These are phyloP conservation scores for Juncus effusus DNA, from an alignment of 176 grass and related monocot species.

Conservation along the genomic window DNA sequence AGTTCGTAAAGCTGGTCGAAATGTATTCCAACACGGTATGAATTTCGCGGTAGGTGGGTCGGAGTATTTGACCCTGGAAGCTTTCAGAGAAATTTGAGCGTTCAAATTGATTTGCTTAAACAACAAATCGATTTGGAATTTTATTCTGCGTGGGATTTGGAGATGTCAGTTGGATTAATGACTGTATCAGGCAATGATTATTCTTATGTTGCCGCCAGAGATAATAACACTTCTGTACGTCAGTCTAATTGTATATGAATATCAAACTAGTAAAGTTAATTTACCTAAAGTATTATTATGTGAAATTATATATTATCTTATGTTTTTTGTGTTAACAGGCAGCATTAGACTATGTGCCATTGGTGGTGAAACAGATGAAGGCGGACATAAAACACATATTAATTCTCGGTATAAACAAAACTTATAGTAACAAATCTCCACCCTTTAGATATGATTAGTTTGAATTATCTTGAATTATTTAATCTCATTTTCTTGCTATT, in stretches of 20 bases:
- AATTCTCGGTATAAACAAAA: constrained; percentile 44
- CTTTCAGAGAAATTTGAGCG: constrained; percentile 62
- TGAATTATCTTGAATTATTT: no score
- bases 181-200: constrained; percentile 84
- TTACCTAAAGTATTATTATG: no score
- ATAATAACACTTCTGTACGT: constrained; percentile 47
- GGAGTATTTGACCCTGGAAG: constrained; percentile 63
- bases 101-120: constrained; percentile 65
- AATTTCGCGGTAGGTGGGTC: constrained; percentile 70
- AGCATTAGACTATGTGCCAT: constrained; percentile 43
- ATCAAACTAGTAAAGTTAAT: no score
- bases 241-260: no score
- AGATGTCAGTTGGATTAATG: constrained; percentile 29
- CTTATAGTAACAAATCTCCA: constrained; percentile 73
- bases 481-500: no score
- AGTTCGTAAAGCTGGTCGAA: constrained; percentile 18
- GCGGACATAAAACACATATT: constrained; percentile 49
- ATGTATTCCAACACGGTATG: constrained; percentile 42
- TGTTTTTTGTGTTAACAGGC: constrained; percentile 33
- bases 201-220: constrained; percentile 31
- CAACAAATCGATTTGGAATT: constrained; percentile 12
- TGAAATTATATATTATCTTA: not conserved
- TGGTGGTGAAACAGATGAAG: constrained; percentile 33
- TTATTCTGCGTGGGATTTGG: not conserved
- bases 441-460: constrained; percentile 26